Base-by-base conservation (phyloP, 345 rosid genomes). In the Kernera saxatilis region DNA sequence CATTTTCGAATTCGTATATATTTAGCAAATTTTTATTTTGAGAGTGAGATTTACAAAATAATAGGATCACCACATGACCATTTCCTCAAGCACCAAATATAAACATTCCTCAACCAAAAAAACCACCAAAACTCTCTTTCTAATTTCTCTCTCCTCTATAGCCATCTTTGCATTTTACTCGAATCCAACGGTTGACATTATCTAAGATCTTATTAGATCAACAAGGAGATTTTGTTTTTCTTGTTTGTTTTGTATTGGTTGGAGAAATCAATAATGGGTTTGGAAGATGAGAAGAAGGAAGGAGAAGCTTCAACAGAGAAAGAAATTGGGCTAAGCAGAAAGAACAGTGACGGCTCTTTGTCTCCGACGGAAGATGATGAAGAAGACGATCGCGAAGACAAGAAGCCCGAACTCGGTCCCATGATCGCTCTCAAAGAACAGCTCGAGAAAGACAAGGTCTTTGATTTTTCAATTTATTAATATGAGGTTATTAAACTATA, bases 11-110 rank as follows among this genome's bases (percentile, higher is more conserved):
- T 58, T 40, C n/a, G 5, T 30, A 51, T 53, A 60, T 59, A 67
- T 59, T 59, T 59, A 75, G 70, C 40, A 36, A 67, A n/a, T 51
- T 32, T 43, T 67, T 49, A 74, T 41, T 68, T 67, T 17, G 26
- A 51, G 41, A 68, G 43, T 68, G 57, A 43, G 69, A 51, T 41
- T 67, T 59, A 68, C 74, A 75, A 71, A 71, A 77, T 71, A 56
- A 69, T 72, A 83, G 90, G 93, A 89, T 84, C 89, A 82, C 88
- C 96, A 80, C 90, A 88, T 77, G 93, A 88, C 86, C 74, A 4
- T 71, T 87, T 85, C 88, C 52, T 64, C 32, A 80, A 50, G 5
- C 62, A 56, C 77, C 68, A 75, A 67, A 73, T 66, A 79, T 82
- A 62, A 65, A 75, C 79, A 67, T 75, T 56, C 81, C 70, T 27